Evolutionary conservation across 257 asterid genomes (phyloP), one percentile per base, ranked within the genome.

Genomic region (Leonotis leonurus): DNA sequence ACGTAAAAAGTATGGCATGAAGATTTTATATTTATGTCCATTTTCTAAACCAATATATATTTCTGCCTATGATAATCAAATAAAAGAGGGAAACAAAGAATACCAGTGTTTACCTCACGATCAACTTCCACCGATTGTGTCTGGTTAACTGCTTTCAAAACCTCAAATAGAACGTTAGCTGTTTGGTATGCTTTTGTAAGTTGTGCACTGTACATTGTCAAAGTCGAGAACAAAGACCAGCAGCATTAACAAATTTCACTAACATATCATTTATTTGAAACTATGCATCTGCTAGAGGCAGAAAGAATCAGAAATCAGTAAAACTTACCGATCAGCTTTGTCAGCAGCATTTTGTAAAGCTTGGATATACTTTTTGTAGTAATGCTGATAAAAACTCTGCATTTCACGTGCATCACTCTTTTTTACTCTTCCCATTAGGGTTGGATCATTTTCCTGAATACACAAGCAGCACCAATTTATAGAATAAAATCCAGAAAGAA

Each of bases 321-420:
- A 21, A 12, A 67, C 89, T 67, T 75, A 92, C 99, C 96, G 96
- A 70, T 93, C 97, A 61, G 97, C 99, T 78, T 89, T 93, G 54
- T 87, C 97, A 39, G 97, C 96, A 67, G 95, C 99, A 78, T 93
- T 93, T 79, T 93, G 99, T 82, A 93, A 75, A 65, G 99, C 99
- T 78, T 93, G 97, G 63, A 93, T 93, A 75, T 93, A 93, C 70
- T 93, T 89, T 74, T 85, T 93, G 84, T 93, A 89, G 75, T 93
- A 93, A 82, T 83, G 96, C 75, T 93, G 97, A 75, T 93, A 93
- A 79, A 93, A 93, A 85, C 99, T 87, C 86, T 93, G 97, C 99
- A 93, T 89, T 83, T 93, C 99, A 33, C 96, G 95, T 17, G 97
- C 99, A 67, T 93, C 99, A 62, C 99, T 93, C 83, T 93, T 93